Evolutionary conservation across 306 rosid species (phyloP), one percentile per base, ranked within the genome.

Genomic region (Vicia sativa): DNA sequence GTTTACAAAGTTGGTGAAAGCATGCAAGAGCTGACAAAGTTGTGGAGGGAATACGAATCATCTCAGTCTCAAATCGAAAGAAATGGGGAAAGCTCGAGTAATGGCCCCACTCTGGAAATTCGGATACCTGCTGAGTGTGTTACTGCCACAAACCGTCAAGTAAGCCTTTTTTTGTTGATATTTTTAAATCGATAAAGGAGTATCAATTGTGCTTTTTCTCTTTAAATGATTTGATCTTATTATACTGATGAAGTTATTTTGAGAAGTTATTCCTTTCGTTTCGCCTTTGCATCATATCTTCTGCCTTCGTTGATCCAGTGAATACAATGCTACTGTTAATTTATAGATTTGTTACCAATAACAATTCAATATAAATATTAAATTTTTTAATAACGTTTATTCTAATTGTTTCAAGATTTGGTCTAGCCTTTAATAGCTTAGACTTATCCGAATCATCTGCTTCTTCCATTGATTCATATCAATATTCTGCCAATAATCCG

Each of bases 1-100:
- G 77, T 88, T 70, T 93, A 93, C 71, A 90, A 93, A 82, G 97
- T 93, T 67, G 98, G 98, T 6, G 98, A 93, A 74, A 90, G 95
- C 84, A 86, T 93, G 93, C 98, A 93, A 90, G 98, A 93, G 65
- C 72, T 93, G 77, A 81, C 87, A 65, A 90, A 85, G 82, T 77
- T 93, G 83, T 93, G 98, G 98, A 83, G 72, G 79, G 98, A 90
- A 50, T 72, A 86, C 73, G 91, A 86, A 67, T 75, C 76, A 49
- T 80, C 83, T 14, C 90, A 79, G 67, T 78, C 82, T 35, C 90
- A 80, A 61, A 44, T 72, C 42, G 96, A 90, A 57, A 88, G 80
- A 74, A 86, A 72, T 65, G 82, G 83, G 46, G 93, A 87, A 86
- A 83, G 87, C 77, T 83, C 90, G 49, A 79, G 53, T 31, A 74